Evolutionary conservation across 306 rosid genomes (phyloP), one percentile per base, ranked within the genome.

Genomic region (Hippophae rhamnoides): DNA sequence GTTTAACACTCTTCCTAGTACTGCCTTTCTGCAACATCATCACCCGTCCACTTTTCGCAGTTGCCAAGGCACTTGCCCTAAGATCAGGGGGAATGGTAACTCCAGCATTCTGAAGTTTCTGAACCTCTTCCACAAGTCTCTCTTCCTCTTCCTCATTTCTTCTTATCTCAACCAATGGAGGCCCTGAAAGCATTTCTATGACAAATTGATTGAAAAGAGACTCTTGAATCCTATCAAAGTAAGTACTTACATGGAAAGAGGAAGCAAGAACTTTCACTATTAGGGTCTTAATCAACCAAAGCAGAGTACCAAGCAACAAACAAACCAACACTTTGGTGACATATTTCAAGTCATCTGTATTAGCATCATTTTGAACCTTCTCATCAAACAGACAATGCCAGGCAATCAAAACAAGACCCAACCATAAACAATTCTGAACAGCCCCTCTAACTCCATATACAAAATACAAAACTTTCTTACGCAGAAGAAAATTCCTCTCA

Each of bases 171-270:
- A 82, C 65, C 72, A 74, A 40, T 2, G 99, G 95, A 1, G 83
- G 89, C 43, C 99, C 95, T 0, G 96, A 88, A 1, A 92, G 87
- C 0, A 87, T 82, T 69, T 89, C 93, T 3, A 86, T 86, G 46
- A 89, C 86, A 61, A 72, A 89, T 65, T 89, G 97, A 58, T 82
- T 84, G 57, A 89, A 89, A 57, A 89, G 70, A 0, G 95, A 71
- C 31, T 89, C 97, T 58, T 84, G 95, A 75, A 89, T 89, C 68
- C 95, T 74, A 77, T 89, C 95, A 54, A 89, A 89, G 56, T 82
- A 89, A 0, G 95, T 84, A 43, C 86, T 84, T 0, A 89, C 93
- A 60, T 89, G 97, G 73, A 86, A 89, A 10, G 89, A 82, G 6
- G 95, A 89, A 31, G 97, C 97, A 10, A 89, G 49, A 9, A 86